Base-by-base conservation (phyloP, 1,139 yeast genomes). In the Yamadazyma jaroonii region DNA sequence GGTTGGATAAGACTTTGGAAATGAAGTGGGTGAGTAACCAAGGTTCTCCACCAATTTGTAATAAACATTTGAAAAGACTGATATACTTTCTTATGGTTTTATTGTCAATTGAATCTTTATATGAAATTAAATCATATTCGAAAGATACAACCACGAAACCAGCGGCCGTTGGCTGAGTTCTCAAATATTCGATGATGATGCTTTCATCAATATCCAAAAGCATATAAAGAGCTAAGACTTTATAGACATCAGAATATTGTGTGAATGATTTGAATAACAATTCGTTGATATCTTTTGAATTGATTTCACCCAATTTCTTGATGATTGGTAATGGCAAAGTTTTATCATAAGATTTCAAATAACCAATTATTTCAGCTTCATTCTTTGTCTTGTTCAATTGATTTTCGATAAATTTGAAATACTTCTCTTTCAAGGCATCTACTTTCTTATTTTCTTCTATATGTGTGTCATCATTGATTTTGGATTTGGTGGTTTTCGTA, bases 121-220 rank as follows among this genome's bases (percentile, higher is more conserved):
- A 17, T 17, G 20, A 17, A 4, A 4, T 6, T 17, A 17, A 45
- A 7, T 33, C 43, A 1, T 15, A 13, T 7, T 38, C 32, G 31
- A 43, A 33, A 1, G 43, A 35, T 8, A 26, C 22, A 6, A 43
- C 26, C 3, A 42, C 21, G 24, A 20, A 37, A 21, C 32, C 9
- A 9, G 14, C 25, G 9, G 23, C 10, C 5, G n/a, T 13, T 17
- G 20, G 20, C 6, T 17, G 20, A 6, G 20, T 17, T 17, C 29
- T 28, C 14, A 59, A 42, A 38, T 42, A 59, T 2, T 29, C 27
- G 3, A 32, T 14, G 21, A 58, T 43, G 10, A 45, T 44, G 1
- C 31, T 47, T 8, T 24, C 26, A 32, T 25, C 32, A 42, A 25
- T 6, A 9, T 27, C 31, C 14, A 34, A 11, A 14, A 31, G 23